A percentile compares a stretch with the other conserved stretches of the same genome.
Evolutionary conservation across 768 basidiomycete genomes (phyloP).

Genomic region (Heimioporus sp.): DNA sequence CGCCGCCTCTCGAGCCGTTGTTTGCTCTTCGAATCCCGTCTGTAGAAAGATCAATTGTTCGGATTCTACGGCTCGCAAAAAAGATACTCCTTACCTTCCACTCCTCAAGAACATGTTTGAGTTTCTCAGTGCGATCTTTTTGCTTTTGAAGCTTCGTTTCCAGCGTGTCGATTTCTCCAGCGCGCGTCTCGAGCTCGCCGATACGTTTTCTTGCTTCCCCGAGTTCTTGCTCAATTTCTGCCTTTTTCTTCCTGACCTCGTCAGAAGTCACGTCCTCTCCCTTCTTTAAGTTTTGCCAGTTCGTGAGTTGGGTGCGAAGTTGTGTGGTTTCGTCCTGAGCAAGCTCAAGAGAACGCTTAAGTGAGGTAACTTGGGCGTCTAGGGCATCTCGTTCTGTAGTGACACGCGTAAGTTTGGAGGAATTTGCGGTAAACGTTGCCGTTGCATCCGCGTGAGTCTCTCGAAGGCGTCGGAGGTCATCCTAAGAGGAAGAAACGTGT

Average conservation of each 20-base stretch:
- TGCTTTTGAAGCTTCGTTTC: constrained; percentile 43
- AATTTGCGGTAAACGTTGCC: constrained; percentile 42
- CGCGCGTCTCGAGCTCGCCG: constrained; percentile 27
- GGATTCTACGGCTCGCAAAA: not conserved
- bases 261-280: constrained; percentile 62
- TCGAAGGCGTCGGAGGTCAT: constrained; percentile 42
- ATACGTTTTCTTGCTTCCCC: constrained; percentile 42
- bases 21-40: constrained; percentile 38
- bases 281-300: constrained; percentile 67
- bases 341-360: constrained; percentile 57
- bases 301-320: constrained; percentile 60
- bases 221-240: constrained; percentile 55
- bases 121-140: constrained; percentile 39
- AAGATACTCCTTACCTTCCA: constrained; percentile 43
- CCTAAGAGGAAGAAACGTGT: constrained; percentile 22
- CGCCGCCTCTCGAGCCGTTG: constrained; percentile 35
- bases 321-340: constrained; percentile 53
- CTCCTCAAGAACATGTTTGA: constrained; percentile 39
- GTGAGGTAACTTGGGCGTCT: constrained; percentile 48
- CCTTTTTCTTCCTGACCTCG: constrained; percentile 48
- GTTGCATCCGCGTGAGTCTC: constrained; percentile 51
- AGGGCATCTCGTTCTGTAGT: constrained; percentile 58
- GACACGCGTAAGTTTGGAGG: constrained; percentile 55
- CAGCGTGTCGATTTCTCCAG: constrained; percentile 26
- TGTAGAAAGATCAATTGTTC: constrained; percentile 18